Conservation (phyloP, 345 rosid genomes). For the Laguncularia racemosa region DNA sequence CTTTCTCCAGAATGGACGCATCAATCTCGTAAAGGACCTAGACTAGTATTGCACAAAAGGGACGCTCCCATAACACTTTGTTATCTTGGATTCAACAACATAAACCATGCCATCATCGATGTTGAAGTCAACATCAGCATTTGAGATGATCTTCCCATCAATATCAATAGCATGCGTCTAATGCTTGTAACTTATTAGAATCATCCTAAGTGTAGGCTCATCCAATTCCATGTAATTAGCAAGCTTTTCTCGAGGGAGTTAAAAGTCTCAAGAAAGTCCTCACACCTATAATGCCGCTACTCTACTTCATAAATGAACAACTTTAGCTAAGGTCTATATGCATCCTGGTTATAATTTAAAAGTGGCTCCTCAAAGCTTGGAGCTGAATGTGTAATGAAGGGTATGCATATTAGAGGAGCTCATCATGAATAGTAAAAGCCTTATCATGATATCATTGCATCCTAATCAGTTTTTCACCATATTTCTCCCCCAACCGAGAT, state of each 20-base stretch:
- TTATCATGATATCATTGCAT: slow-evolving; percentile 93
- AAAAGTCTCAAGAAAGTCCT: slow-evolving; percentile 78
- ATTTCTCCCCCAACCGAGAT: slow-evolving; percentile 82
- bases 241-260: slow-evolving; percentile 83
- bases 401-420: slow-evolving; percentile 96
- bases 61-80: slow-evolving; percentile 74
- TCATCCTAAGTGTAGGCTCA: slow-evolving; percentile 85
- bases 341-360: slow-evolving; percentile 95
- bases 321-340: slow-evolving; percentile 90
- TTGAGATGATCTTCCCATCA: slow-evolving; percentile 66
- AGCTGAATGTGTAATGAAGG: slow-evolving; percentile 95
- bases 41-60: too few relatives aligned
- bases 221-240: slow-evolving; percentile 92
- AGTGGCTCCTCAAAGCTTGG: slow-evolving; percentile 94
- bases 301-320: slow-evolving; percentile 87
- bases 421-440: slow-evolving; percentile 73
- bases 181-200: slow-evolving; percentile 91
- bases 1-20: too few relatives aligned
- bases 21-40: too few relatives aligned
- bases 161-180: slow-evolving; percentile 88
- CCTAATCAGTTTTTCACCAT: slow-evolving; percentile 93
- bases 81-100: slow-evolving; percentile 66
- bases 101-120: slow-evolving; percentile 78
- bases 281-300: slow-evolving; percentile 88
- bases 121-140: slow-evolving; percentile 91